A percentile compares a stretch with the other conserved stretches of the same genome.
Conservation (phyloP, 371 early-diverging fungal species). For the Mortierella sp. region DNA sequence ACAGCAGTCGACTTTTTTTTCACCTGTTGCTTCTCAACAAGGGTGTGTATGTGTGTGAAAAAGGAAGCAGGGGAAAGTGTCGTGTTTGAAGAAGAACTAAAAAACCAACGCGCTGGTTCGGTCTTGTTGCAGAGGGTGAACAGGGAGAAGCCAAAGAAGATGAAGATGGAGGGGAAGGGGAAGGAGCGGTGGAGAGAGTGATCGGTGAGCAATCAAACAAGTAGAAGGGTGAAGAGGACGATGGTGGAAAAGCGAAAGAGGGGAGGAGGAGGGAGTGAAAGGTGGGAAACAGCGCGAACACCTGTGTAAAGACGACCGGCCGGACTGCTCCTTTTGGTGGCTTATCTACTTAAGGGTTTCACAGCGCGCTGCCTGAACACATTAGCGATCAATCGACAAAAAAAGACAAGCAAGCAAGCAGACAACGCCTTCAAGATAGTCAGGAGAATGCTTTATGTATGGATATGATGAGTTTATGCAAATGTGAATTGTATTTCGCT, state of each 20-base stretch:
- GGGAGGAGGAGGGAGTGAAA: background rate
- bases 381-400: background rate
- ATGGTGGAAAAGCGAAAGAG: background rate
- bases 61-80: too few species aligned
- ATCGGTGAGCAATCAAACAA: background rate
- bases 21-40: background rate
- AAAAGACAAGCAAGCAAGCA: background rate
- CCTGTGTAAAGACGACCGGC: background rate
- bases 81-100: background rate
- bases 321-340: conserved; percentile 8
- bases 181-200: background rate
- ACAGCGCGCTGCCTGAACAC: background rate
- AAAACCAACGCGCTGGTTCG: background rate
- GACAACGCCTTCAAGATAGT: background rate
- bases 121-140: background rate
- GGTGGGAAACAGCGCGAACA: background rate
- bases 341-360: conserved; percentile 6
- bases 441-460: background rate
- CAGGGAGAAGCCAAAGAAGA: background rate
- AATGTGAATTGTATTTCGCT: background rate
- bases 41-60: background rate
- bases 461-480: background rate
- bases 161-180: background rate
- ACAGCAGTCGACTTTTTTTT: background rate
- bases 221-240: background rate